Percentiles rank a stretch among this genome's conserved stretches.
These are phyloP conservation scores for Aspergillus sp. DNA, from an alignment of 2,329 filamentous ascomycete genomes.

Conservation along the genomic window DNA sequence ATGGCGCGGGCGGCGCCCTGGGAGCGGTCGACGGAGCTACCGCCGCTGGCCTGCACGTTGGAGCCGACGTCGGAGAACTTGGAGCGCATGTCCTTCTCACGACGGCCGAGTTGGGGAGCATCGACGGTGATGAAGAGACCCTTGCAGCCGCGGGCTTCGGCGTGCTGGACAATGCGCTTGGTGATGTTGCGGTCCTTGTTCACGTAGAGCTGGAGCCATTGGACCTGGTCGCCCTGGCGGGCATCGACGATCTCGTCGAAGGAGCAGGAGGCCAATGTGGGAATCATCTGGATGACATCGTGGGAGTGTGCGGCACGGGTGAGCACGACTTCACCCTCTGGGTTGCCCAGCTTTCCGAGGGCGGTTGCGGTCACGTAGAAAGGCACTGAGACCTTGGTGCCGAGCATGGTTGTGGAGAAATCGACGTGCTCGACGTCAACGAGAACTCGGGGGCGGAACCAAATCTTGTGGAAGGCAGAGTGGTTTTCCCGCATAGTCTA, in stretches of 20 bases:
- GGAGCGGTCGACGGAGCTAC: constrained; percentile 73
- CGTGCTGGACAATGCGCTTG: constrained; percentile 84
- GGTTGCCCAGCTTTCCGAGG: constrained; percentile 89
- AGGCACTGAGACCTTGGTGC: constrained; percentile 77
- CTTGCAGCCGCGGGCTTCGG: constrained; percentile 87
- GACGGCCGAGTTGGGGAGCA: constrained; percentile 87
- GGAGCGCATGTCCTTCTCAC: constrained; percentile 96
- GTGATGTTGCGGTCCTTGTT: constrained; percentile 95
- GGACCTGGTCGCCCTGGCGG: constrained; percentile 73
- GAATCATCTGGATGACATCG: constrained; percentile 97
- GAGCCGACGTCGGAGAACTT: constrained; percentile 86
- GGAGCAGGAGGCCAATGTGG: constrained; percentile 91
- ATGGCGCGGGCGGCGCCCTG: constrained; percentile 95
- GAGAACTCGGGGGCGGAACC: constrained; percentile 90
- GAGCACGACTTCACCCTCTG: constrained; percentile 89
- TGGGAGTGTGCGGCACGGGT: constrained; percentile 82
- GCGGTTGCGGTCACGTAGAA: constrained; percentile 98
- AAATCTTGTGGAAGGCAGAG: constrained; percentile 91
- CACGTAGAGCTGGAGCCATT: constrained; percentile 97
- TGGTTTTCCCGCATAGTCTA: constrained; percentile 96
- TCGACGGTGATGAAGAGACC: constrained; percentile 98
- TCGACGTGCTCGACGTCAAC: constrained; percentile 88
- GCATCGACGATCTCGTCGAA: constrained; percentile 98
- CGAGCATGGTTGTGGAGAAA: constrained; percentile 89
- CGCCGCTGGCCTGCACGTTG: constrained; percentile 71